Base-by-base conservation (phyloP, 2,329 filamentous ascomycete genomes). In the Coccinonectria pachysandricola region DNA sequence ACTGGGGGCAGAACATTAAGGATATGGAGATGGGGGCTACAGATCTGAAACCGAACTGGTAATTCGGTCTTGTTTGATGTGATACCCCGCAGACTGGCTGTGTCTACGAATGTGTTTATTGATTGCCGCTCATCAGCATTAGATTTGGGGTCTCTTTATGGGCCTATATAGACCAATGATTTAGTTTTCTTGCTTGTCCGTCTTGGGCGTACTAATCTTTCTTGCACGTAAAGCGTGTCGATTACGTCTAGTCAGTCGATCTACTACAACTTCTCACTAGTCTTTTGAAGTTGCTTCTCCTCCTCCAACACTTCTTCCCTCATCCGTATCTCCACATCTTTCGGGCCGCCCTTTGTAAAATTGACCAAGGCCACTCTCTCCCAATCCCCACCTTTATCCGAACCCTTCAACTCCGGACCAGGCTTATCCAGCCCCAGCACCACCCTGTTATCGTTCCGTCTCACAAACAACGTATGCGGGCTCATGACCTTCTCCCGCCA, bases 401-500 rank as follows among this genome's bases (percentile, higher is more conserved):
- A 57, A 0, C 42, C 61, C 38, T 53, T 54, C 18, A 78, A 51
- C 48, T 78, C 74, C 4, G 54, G 58, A 0, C 71, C 71, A 0
- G 73, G 69, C 39, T 62, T 64, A 27, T 75, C 69, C n/a, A 80
- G 45, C 0, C 56, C 67, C 19, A 79, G 43, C 3, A 78, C 65
- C 8, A 60, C 43, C 26, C 68, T 55, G 8, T 57, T 57, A 30
- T 69, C 66, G 3, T 46, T 43, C 23, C 54, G 51, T 23, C 60
- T 50, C 30, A 65, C 41, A 11, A 67, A 59, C 6, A 74, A 27
- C 8, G 52, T 52, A 3, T 56, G 52, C 4, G 75, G 73, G 35
- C 66, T 67, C 30, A 79, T 78, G n/a, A 68, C 65, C 48, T 76
- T 75, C 5, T 75, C 64, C 0, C 53, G 59, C 71, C 71, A 78